Conservation (phyloP, 2,329 filamentous ascomycete genomes). For the Graphilbum fragrans region DNA sequence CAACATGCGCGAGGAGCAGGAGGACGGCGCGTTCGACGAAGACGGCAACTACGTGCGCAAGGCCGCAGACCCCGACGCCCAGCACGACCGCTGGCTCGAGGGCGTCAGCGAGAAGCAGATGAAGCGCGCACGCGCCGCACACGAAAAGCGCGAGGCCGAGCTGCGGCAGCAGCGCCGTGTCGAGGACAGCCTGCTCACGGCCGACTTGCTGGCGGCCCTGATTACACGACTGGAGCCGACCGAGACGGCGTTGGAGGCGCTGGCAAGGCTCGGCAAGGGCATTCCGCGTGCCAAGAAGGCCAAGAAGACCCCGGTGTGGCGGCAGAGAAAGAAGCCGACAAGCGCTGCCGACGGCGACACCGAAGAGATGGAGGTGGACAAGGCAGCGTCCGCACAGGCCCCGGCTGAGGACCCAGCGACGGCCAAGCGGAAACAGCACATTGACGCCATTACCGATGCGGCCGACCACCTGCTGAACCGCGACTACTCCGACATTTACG, state of each 20-base stretch:
- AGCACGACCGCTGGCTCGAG: slow-evolving; percentile 86
- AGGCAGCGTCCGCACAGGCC: slow-evolving; percentile 36
- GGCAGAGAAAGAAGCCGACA: slow-evolving; percentile 45
- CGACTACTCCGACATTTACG: slow-evolving; percentile 83
- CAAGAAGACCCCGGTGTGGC: slow-evolving; percentile 52
- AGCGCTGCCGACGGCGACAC: slow-evolving; percentile 29
- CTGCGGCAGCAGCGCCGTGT: slow-evolving; percentile 56
- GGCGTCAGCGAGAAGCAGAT: slow-evolving; percentile 92
- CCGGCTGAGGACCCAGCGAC: slow-evolving; percentile 55
- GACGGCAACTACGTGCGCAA: slow-evolving; percentile 85
- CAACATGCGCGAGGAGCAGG: slow-evolving; percentile 81
- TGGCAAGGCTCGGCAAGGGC: slow-evolving; percentile 65
- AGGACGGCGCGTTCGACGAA: slow-evolving; percentile 87
- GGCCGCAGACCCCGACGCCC: slow-evolving; percentile 75
- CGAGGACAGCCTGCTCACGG: slow-evolving; percentile 80
- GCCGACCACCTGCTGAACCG: slow-evolving; percentile 77
- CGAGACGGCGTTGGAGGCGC: slow-evolving; percentile 79
- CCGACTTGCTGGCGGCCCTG: slow-evolving; percentile 61
- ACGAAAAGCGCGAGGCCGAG: slow-evolving; percentile 73
- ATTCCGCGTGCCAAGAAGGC: slow-evolving; percentile 41
- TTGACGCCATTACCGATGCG: slow-evolving; percentile 76
- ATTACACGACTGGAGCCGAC: slow-evolving; percentile 64
- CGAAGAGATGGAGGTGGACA: slow-evolving; percentile 63
- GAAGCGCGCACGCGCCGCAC: slow-evolving; percentile 73
- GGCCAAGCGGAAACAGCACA: slow-evolving; percentile 54